Percentiles rank a stretch among this genome's conserved stretches.
Evolutionary conservation across 371 early-diverging fungal genomes (phyloP).

Genomic region (Circinella umbellata): DNA sequence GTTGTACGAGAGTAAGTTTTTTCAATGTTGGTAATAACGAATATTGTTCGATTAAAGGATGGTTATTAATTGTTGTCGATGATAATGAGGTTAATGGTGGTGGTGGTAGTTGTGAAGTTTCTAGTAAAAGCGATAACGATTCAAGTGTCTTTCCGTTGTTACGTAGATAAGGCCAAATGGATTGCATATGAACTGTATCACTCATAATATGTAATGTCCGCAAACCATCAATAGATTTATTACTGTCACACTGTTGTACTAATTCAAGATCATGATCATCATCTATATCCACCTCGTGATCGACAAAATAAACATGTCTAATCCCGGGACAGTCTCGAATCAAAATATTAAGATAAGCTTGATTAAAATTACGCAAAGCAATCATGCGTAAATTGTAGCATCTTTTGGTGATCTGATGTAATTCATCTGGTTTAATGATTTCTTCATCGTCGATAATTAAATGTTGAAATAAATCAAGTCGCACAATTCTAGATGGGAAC

Average conservation of each 20-base stretch:
- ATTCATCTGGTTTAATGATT: neutral
- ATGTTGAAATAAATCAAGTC: constrained; percentile 3
- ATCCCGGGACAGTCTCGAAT: neutral
- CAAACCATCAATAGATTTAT: neutral
- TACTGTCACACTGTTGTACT: neutral
- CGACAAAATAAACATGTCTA: neutral
- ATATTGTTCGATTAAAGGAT: neutral
- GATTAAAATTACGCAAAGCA: neutral
- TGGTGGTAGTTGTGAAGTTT: neutral
- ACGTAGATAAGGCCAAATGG: neutral
- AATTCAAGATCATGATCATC: neutral
- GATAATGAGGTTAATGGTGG: no score
- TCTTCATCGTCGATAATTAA: constrained; percentile 2
- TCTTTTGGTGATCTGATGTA: neutral
- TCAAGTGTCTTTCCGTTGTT: neutral
- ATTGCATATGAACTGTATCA: neutral
- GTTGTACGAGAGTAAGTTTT: neutral
- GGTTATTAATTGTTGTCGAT: no score
- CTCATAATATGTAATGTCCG: neutral
- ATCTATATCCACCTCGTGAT: neutral
- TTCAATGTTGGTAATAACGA: neutral
- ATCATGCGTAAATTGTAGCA: neutral
- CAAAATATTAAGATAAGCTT: neutral
- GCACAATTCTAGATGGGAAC: neutral
- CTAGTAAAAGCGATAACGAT: neutral